phyloP scores from a whole-genome alignment of 2,329 filamentous ascomycete species.

The Dactylellina sp. region DNA sequence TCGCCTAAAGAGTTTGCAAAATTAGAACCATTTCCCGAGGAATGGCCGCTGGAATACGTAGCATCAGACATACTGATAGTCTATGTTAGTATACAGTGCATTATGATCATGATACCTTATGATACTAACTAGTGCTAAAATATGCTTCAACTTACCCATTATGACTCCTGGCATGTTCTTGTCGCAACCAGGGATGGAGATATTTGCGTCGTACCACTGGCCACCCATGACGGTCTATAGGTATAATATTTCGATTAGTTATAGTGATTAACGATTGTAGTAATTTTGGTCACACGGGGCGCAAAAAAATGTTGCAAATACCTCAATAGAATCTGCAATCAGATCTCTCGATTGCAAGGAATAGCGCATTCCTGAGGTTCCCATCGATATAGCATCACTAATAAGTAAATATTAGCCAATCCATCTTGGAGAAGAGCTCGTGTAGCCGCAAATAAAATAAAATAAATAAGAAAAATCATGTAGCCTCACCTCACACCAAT shows the following conservation, averaged over 20 bases:
- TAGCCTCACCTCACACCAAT: constrained; percentile 80
- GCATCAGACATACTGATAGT: constrained; percentile 41
- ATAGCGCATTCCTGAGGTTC: constrained; percentile 95
- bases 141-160: constrained; percentile 66
- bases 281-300: constrained; percentile 24
- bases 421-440: constrained; percentile 20
- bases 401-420: constrained; percentile 13
- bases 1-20: constrained; percentile 70
- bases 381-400: constrained; percentile 93
- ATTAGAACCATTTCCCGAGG: constrained; percentile 65
- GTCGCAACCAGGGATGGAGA: constrained; percentile 96
- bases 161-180: constrained; percentile 98
- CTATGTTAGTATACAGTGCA: constrained; percentile 21
- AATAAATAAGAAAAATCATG: neutral
- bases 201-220: constrained; percentile 98
- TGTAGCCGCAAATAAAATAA: constrained; percentile 25
- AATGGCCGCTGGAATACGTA: neutral
- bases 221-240: constrained; percentile 89
- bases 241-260: constrained; percentile 24
- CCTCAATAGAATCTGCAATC: constrained; percentile 95
- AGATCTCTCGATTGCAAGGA: constrained; percentile 93
- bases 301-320: constrained; percentile 37
- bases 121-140: neutral
- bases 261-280: neutral
- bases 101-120: neutral